These are phyloP conservation scores for Silybum marianum DNA, from an alignment of 129 eudicot genomes.

Conservation along the genomic window DNA sequence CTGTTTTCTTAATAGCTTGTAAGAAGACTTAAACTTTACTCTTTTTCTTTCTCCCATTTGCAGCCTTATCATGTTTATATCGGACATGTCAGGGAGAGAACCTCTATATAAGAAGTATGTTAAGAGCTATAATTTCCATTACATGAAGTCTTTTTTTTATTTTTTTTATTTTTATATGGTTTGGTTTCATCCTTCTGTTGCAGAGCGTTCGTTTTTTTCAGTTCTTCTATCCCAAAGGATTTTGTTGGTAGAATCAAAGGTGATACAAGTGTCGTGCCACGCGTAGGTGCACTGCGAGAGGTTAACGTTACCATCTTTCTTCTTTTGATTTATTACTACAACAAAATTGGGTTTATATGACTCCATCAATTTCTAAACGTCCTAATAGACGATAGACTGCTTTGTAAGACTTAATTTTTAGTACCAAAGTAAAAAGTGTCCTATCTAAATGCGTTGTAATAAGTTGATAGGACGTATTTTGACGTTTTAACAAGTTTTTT, in stretches of 20 bases:
- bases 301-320: slow-evolving; percentile 41
- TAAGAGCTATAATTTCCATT: slow-evolving; percentile 2
- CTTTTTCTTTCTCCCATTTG: slow-evolving; percentile 31
- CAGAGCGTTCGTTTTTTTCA: slow-evolving; percentile 89
- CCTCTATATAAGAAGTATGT: slow-evolving; percentile 93
- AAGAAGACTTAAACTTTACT: slow-evolving; percentile 30
- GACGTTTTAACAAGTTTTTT: no score
- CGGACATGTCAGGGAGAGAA: slow-evolving; percentile 99
- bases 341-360: no score
- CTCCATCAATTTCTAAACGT: no score
- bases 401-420: no score
- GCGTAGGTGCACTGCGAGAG: slow-evolving; percentile 97
- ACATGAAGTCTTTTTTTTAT: neutral
- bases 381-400: no score
- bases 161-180: slow-evolving; percentile 17
- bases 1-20: neutral
- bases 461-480: no score
- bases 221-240: slow-evolving; percentile 85
- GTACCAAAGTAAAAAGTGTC: no score
- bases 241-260: slow-evolving; percentile 69
- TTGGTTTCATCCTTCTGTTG: slow-evolving; percentile 20
- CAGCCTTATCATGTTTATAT: slow-evolving; percentile 91
- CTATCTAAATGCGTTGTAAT: no score
- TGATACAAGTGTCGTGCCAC: slow-evolving; percentile 84
- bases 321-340: neutral